Evolutionary conservation across 2,329 filamentous ascomycete species (phyloP).

Genomic region (Didymella segeticola): DNA sequence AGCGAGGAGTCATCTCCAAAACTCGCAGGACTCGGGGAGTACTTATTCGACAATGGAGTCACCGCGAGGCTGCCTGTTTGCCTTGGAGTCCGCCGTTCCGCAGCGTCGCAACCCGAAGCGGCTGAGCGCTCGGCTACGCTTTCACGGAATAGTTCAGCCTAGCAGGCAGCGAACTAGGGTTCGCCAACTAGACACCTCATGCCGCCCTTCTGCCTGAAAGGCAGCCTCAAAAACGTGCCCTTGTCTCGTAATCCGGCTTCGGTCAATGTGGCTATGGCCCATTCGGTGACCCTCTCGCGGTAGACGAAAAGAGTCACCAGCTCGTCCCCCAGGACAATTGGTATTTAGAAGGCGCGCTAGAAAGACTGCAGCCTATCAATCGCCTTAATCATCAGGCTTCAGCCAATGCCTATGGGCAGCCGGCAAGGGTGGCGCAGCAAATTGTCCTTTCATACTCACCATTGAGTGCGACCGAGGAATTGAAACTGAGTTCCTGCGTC

Average conservation of each 20-base stretch:
- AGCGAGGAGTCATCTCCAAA: constrained; percentile 26
- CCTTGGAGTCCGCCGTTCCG: constrained; percentile 39
- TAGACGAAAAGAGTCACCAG: constrained; percentile 40
- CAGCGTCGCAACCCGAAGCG: constrained; percentile 29
- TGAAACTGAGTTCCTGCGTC: constrained; percentile 31
- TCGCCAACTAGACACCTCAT: constrained; percentile 27
- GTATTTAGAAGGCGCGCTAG: constrained; percentile 36
- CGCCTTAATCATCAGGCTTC: constrained; percentile 34
- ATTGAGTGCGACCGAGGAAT: constrained; percentile 26
- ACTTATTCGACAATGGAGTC: constrained; percentile 37
- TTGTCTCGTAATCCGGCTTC: constrained; percentile 29
- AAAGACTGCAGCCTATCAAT: constrained; percentile 36
- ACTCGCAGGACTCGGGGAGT: constrained; percentile 33
- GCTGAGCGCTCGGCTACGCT: constrained; percentile 35
- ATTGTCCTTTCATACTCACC: constrained; percentile 20
- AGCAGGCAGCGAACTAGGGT: constrained; percentile 41
- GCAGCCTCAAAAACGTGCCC: constrained; percentile 25
- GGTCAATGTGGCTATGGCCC: constrained; percentile 35
- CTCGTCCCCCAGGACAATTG: constrained; percentile 19
- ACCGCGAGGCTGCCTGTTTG: constrained; percentile 22
- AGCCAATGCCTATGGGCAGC: constrained; percentile 28
- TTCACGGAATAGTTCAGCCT: constrained; percentile 25
- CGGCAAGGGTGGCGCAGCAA: constrained; percentile 35
- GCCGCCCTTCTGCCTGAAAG: constrained; percentile 36
- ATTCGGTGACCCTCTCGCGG: constrained; percentile 28